Conservation (phyloP, 2,329 filamentous ascomycete genomes). For the Lachnellula arida region DNA sequence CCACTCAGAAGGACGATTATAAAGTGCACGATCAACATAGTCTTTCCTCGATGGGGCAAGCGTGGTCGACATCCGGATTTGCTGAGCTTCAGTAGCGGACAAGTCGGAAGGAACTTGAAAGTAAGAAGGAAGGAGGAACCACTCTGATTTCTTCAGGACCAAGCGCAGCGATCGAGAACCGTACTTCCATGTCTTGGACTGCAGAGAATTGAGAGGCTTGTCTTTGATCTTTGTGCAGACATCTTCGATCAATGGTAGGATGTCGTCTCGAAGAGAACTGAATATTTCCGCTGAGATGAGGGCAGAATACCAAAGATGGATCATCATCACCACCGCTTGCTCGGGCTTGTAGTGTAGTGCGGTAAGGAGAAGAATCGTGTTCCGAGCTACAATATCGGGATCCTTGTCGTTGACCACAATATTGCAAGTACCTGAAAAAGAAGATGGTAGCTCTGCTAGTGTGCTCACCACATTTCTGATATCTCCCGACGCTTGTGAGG, state of each 20-base stretch:
- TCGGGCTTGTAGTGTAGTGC: slow-evolving; percentile 1
- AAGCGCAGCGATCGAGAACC: slow-evolving; percentile 18
- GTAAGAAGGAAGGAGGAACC: slow-evolving; percentile 28
- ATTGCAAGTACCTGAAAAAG: slow-evolving; percentile 34
- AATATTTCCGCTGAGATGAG: slow-evolving; percentile 4
- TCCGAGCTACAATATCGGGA: slow-evolving; percentile 12
- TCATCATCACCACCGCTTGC: background rate
- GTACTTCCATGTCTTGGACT: slow-evolving; percentile 7
- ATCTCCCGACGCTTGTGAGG: slow-evolving; percentile 38
- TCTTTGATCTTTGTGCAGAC: slow-evolving; percentile 32
- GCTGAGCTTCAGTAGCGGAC: slow-evolving; percentile 19
- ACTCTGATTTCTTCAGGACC: slow-evolving; percentile 30
- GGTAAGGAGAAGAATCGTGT: slow-evolving; percentile 9
- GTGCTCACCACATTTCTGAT: slow-evolving; percentile 38
- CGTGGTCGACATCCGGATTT: slow-evolving; percentile 28
- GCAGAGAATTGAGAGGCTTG: slow-evolving; percentile 18
- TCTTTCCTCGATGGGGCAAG: slow-evolving; percentile 30
- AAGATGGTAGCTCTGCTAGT: slow-evolving; percentile 5
- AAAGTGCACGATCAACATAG: slow-evolving; percentile 31
- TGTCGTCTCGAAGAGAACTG: slow-evolving; percentile 1
- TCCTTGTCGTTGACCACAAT: slow-evolving; percentile 23
- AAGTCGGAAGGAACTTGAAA: slow-evolving; percentile 28
- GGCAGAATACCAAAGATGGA: slow-evolving; percentile 45
- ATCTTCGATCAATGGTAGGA: slow-evolving; percentile 28
- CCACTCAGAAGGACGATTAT: slow-evolving; percentile 19